Percentiles rank a stretch among this genome's conserved stretches.
These are phyloP conservation scores for Ophiostoma triangulosporum DNA, from an alignment of 2,329 filamentous ascomycete genomes.

Conservation along the genomic window DNA sequence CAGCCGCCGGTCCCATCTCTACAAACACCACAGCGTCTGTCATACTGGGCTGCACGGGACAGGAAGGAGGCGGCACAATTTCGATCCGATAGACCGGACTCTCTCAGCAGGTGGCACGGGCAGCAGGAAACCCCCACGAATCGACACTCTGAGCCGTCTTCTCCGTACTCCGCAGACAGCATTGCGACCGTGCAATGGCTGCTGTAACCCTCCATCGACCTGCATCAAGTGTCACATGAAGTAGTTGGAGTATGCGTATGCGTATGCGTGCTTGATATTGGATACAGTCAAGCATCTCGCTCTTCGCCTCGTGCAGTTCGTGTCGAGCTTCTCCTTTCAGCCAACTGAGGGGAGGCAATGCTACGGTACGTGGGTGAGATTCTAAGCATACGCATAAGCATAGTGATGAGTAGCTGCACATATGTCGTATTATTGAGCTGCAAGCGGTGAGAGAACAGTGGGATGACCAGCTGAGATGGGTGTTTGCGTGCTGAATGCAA, in stretches of 20 bases:
- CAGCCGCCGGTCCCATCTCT: background rate
- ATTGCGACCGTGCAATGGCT: background rate
- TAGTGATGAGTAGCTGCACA: background rate
- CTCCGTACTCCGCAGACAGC: background rate
- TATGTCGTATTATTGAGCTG: background rate
- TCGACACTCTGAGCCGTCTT: background rate
- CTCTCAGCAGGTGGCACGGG: background rate
- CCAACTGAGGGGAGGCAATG: background rate
- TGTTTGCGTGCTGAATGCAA: background rate
- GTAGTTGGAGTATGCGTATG: no score
- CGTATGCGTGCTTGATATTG: background rate
- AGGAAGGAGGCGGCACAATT: background rate
- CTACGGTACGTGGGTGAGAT: background rate
- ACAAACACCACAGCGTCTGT: background rate
- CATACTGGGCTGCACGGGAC: background rate
- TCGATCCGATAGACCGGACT: background rate
- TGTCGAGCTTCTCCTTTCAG: background rate
- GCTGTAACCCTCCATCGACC: background rate
- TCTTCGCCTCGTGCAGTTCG: background rate
- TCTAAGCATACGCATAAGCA: background rate
- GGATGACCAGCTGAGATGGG: no score
- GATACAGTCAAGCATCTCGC: background rate
- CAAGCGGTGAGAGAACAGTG: background rate
- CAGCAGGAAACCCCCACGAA: background rate
- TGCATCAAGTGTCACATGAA: no score